Evolutionary conservation across 345 rosid genomes (phyloP).

Genomic region (Rubroshorea leprosula): DNA sequence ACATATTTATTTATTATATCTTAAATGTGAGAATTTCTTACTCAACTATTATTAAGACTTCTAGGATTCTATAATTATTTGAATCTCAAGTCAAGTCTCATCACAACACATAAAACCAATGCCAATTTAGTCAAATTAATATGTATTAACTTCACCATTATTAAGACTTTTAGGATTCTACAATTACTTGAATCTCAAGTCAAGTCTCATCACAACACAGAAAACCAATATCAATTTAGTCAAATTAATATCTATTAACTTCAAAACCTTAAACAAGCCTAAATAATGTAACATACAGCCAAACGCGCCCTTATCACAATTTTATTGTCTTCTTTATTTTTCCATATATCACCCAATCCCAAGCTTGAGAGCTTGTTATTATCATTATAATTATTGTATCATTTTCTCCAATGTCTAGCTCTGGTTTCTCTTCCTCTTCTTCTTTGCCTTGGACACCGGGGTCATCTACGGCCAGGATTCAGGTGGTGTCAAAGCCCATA

Average conservation of each 20-base stretch:
- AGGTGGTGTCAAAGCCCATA: constrained; percentile 48
- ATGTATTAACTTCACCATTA: no score
- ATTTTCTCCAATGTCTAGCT: constrained; percentile 20
- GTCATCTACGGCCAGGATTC: constrained; percentile 27
- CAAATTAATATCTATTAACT: no score
- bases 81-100: no score
- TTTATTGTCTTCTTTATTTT: not conserved
- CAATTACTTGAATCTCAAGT: not conserved
- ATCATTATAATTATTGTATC: not conserved
- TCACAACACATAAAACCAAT: no score
- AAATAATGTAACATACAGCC: constrained; percentile 35
- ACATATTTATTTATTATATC: no score
- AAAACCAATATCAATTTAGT: no score
- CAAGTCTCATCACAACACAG: no score
- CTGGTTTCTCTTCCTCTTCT: constrained; percentile 31
- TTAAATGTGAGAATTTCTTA: no score
- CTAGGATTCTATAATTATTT: no score
- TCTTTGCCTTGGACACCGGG: constrained; percentile 1
- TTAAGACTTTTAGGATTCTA: no score
- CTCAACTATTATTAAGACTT: no score
- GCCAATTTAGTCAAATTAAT: no score
- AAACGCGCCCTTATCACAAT: constrained; percentile 38
- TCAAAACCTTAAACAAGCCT: not conserved
- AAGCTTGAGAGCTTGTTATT: not conserved
- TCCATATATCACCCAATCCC: constrained; percentile 9